These are phyloP conservation scores for Blastocystis sp. DNA, from an alignment of 352 stramenopile species.

Conservation along the genomic window DNA sequence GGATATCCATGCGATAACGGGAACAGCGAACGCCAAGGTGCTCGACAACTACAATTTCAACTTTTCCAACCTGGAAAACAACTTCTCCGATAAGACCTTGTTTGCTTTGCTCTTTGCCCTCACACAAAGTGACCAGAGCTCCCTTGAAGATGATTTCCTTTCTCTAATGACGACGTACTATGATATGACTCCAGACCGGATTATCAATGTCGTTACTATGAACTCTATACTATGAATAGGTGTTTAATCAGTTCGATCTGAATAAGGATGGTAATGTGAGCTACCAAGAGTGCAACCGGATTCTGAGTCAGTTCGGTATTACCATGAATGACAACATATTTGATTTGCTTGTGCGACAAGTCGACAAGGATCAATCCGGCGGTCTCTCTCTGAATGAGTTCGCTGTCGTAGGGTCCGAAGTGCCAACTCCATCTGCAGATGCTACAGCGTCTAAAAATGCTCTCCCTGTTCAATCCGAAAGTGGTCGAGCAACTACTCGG, in stretches of 20 bases:
- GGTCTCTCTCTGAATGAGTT: conserved; percentile 48
- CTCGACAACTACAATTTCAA: conserved; percentile 54
- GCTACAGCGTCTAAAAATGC: conserved; percentile 44
- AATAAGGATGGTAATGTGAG: conserved; percentile 52
- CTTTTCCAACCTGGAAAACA: conserved; percentile 18
- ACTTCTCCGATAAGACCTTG: conserved; percentile 40
- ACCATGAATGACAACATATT: conserved; percentile 50
- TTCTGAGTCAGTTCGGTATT: conserved; percentile 36
- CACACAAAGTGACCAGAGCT: background rate
- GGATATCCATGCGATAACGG: background rate
- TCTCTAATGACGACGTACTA: conserved; percentile 48
- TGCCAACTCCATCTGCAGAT: background rate
- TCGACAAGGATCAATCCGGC: conserved; percentile 31
- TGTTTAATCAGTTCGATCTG: conserved; percentile 47
- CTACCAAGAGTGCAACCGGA: conserved; percentile 35
- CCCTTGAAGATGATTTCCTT: conserved; percentile 42
- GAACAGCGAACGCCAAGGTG: conserved; percentile 8
- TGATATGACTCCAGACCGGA: conserved; percentile 49
- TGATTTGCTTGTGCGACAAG: conserved; percentile 39
- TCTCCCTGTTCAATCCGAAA: background rate
- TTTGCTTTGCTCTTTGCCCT: background rate
- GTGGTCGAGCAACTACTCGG: conserved; percentile 10
- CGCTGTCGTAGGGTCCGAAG: background rate
- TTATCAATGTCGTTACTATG: background rate
- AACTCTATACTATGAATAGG: background rate